Evolutionary conservation across 257 asterid genomes (phyloP), one percentile per base, ranked within the genome.

Genomic region (Avicennia marina): DNA sequence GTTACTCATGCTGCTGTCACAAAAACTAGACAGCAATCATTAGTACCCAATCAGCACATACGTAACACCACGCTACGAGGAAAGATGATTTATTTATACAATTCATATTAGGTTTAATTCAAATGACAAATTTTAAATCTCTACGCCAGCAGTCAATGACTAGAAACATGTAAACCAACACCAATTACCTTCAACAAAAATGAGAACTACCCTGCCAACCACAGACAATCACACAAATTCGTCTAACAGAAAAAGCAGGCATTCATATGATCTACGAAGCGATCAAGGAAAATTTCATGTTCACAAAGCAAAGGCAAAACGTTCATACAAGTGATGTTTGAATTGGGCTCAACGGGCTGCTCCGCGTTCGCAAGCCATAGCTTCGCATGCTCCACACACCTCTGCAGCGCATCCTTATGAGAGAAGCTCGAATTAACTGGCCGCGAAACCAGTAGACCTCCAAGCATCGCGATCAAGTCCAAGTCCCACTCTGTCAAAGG

Each of bases 371-470:
- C 70, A 40, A 87, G 68, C 96, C 98, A 90, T 19, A 77, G 77
- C 68, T 70, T 78, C 1, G 94, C 98, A 58, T 75, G 95, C 60
- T 87, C 98, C 61, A 79, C 72, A 49, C 95, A 87, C 62, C 52
- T 73, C 67, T 55, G 72, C 72, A 87, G 58, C 0, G 96, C 76
- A 40, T 77, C 59, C 81, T 82, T 81, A 52, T 87, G 98, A 1
- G 95, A 77, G 71, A 82, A 69, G 25, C 83, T 60, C 7, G 94
- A 90, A 59, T 78, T 49, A 46, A 56, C 71, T 0, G 95, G 86
- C 62, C 96, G 75, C 0, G 96, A 90, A 55, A 76, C 71, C 73
- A 87, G 34, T 56, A 78, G 49, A 2, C 75, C 69, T 11, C 87
- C 93, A 4, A 87, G 82, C 81, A 55, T 63, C 7, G 95, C 72